Conservation (phyloP, 208 protist species). For the Leishmania turanica region DNA sequence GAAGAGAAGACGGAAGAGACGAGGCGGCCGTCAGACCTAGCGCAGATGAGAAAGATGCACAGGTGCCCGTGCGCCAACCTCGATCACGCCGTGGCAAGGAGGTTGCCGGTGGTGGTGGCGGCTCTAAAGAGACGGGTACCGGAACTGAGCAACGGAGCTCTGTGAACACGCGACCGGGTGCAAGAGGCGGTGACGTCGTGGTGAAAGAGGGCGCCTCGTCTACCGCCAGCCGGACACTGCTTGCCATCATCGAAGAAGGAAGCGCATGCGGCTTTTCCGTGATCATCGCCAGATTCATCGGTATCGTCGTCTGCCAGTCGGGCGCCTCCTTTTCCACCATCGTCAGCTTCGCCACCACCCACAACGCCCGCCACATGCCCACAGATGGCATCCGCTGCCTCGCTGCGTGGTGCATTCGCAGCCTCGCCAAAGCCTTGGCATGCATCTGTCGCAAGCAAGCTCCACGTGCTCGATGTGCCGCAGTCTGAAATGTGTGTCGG, state of each 20-base stretch:
- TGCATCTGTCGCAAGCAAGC: background rate
- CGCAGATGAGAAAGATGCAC: background rate
- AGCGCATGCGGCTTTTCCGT: background rate
- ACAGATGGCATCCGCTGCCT: background rate
- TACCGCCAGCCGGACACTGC: background rate
- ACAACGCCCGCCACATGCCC: background rate
- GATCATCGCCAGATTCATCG: background rate
- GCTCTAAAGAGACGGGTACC: background rate
- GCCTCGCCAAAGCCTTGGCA: background rate
- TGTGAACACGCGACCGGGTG: background rate
- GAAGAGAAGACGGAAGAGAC: background rate
- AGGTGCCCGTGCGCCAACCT: background rate
- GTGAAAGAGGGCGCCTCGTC: background rate
- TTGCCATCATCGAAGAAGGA: background rate
- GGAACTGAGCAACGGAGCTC: background rate
- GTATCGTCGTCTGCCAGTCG: background rate
- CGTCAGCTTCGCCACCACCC: background rate
- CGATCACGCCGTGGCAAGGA: background rate
- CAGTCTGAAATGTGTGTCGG: background rate
- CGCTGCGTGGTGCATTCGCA: background rate
- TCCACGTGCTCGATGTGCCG: background rate
- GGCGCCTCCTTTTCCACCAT: background rate
- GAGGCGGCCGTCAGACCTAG: background rate
- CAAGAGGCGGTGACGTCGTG: background rate
- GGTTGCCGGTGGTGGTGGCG: background rate